A percentile compares a stretch with the other conserved stretches of the same genome.
These are phyloP conservation scores for Blastobotrys petasosporus DNA, from an alignment of 1,139 yeast species.

Conservation along the genomic window DNA sequence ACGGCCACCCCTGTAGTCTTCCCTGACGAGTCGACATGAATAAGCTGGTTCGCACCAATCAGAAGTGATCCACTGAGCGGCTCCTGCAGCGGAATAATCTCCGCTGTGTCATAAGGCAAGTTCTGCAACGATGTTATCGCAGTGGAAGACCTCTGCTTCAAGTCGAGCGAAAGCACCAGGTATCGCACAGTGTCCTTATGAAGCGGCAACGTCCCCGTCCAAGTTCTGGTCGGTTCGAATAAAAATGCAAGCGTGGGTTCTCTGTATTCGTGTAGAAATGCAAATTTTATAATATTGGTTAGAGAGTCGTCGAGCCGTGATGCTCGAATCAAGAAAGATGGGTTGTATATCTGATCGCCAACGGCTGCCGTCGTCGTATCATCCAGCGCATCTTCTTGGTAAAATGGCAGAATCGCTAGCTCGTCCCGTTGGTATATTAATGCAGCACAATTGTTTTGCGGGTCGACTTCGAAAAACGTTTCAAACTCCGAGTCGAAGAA, in stretches of 20 bases:
- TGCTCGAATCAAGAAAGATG: slow-evolving; percentile 49
- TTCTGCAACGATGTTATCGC: slow-evolving; percentile 57
- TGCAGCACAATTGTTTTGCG: slow-evolving; percentile 55
- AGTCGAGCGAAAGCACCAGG: slow-evolving; percentile 57
- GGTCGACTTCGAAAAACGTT: slow-evolving; percentile 59
- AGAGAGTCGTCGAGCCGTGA: slow-evolving; percentile 52
- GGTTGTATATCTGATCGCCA: slow-evolving; percentile 18
- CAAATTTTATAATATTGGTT: slow-evolving; percentile 59
- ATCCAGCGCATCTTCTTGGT: slow-evolving; percentile 37
- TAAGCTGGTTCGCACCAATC: slow-evolving; percentile 69
- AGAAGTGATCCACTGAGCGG: slow-evolving; percentile 71
- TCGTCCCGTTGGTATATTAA: slow-evolving; percentile 59
- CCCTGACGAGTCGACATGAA: slow-evolving; percentile 82
- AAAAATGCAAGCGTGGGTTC: slow-evolving; percentile 77
- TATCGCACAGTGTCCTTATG: slow-evolving; percentile 60
- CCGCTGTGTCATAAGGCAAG: slow-evolving; percentile 70
- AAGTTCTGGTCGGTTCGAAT: slow-evolving; percentile 56
- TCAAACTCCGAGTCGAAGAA: slow-evolving; percentile 41
- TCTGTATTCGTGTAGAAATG: slow-evolving; percentile 62
- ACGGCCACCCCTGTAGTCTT: slow-evolving; percentile 61
- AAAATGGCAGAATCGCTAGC: slow-evolving; percentile 69
- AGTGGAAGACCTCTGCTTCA: slow-evolving; percentile 57
- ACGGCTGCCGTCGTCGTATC: slow-evolving; percentile 13
- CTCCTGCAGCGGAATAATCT: slow-evolving; percentile 54
- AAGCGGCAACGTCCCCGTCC: slow-evolving; percentile 65